A percentile compares a stretch with the other conserved stretches of the same genome.
These are phyloP conservation scores for Eucalyptus paniculata DNA, from an alignment of 345 rosid species.

Conservation along the genomic window DNA sequence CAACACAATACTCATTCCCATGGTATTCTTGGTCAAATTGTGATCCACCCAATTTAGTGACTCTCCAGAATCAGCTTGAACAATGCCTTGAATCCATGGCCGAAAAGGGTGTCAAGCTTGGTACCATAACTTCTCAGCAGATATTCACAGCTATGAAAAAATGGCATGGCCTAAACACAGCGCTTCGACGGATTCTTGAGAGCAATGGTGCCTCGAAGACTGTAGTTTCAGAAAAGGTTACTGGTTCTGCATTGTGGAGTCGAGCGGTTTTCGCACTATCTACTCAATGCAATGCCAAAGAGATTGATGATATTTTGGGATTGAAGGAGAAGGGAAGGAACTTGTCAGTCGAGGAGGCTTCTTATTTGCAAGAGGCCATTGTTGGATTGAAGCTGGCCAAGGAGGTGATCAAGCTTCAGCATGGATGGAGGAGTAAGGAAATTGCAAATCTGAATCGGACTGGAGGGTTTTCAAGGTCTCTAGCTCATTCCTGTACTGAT, in stretches of 20 bases:
- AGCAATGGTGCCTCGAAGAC: constrained; percentile 8
- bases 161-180: constrained; percentile 67
- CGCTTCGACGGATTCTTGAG: constrained; percentile 38
- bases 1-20: constrained; percentile 52
- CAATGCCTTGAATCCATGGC: constrained; percentile 83
- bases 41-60: constrained; percentile 43
- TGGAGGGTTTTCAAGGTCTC: constrained; percentile 68
- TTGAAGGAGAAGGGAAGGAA: constrained; percentile 38
- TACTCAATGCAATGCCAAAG: constrained; percentile 60
- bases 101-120: constrained; percentile 50
- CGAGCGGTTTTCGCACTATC: constrained; percentile 51
- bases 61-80: constrained; percentile 71
- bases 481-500: constrained; percentile 74
- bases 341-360: constrained; percentile 60
- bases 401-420: constrained; percentile 59
- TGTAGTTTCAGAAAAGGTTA: constrained; percentile 32
- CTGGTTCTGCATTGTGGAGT: constrained; percentile 64
- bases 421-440: constrained; percentile 73
- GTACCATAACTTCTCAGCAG: constrained; percentile 63
- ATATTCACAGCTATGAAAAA: constrained; percentile 67
- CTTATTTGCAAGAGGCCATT: constrained; percentile 54
- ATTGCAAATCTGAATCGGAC: constrained; percentile 62
- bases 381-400: constrained; percentile 80
- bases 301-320: constrained; percentile 53
- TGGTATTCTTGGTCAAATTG: constrained; percentile 86